Evolutionary conservation across 2,329 filamentous ascomycete species (phyloP), one percentile per base, ranked within the genome.

Genomic region (Hypoxylon sp.): DNA sequence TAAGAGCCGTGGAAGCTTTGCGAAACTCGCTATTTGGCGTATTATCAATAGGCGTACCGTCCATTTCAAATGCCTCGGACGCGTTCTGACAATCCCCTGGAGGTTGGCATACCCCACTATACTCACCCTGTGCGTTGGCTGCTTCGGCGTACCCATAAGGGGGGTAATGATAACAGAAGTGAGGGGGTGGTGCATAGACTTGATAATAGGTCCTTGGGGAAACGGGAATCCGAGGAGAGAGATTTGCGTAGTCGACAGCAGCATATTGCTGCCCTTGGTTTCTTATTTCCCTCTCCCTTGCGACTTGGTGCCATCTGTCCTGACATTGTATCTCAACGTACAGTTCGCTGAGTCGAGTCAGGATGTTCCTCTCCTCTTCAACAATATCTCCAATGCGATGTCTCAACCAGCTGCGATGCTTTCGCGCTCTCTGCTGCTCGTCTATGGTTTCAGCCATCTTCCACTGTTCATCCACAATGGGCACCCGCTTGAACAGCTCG

Each of bases 331-430:
- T 79, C 71, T 87, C 83, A 15, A 82, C 72, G 32, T 80, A 77
- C 13, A 87, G 67, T 59, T 87, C 83, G 11, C 79, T 75, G n/a
- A 87, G 74, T 2, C 84, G 76, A 15, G 75, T 59, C 39, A 82
- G 71, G 6, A 85, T 79, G 15, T 75, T 67, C 55, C 75, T 79
- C 68, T 87, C 81, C 68, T 86, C 81, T 54, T 79, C 76, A 2
- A 79, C 79, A 0, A 77, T 79, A 44, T 81, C 76, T n/a, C 74
- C 70, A 30, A 87, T 78, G 59, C 79, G 79, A 52, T 74, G 74
- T 48, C 73, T 79, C 10, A 86, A 62, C 56, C 80, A 75, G 2
- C 74, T 72, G 4, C 81, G 70, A 39, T 81, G 75, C 62, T 83
- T 85, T 32, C 76, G 77, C 10, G 79, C 68, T 46, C 68, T 73